Base-by-base conservation (phyloP, 2,329 filamentous ascomycete species). In the Botrytis galanthina region DNA sequence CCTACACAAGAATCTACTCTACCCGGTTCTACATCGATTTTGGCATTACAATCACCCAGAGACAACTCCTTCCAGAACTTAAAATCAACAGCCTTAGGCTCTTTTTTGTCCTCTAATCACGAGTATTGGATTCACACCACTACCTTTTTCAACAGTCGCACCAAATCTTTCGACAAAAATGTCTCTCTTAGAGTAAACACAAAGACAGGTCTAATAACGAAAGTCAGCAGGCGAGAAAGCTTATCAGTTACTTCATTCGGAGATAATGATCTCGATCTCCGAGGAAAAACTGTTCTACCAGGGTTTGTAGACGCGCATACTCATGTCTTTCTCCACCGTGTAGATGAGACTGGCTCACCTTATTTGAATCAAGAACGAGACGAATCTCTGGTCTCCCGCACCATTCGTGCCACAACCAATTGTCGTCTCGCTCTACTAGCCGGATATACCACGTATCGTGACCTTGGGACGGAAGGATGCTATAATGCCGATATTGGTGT, bases 381-480 rank as follows among this genome's bases (percentile, higher is more conserved):
- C 18, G 51, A 70, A 22, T 60, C 67, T 4, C 26, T 60, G 37
- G 32, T 42, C 5, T n/a, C 22, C 16, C 67, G 67, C 9, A 60
- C 26, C 18, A 37, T 70, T 29, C 51, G 39, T 3, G 67, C 67
- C 2, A 57, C 46, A 9, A 60, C 39, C n/a, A 51, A 70, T 32
- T 70, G 51, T 26, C 67, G 51, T n/a, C 67, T 60, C 3, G 51
- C 67, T 5, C 37, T 70, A 0, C 32, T 57, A 39, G 67, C 67
- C 9, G 51, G 67, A 39, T 70, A 42, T 29, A 70, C 67, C 8
- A 70, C 67, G 20, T 70, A 70, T 22, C 51, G 51, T 7, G 51
- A 57, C n/a, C 51, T 57, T 3, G 51, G 51, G 14, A 57, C 51
- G 3, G 51, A 57, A 57, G n/a, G 51, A 29, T 57, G 51, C n/a